Base-by-base conservation (phyloP, 148 eudicot species). In the Diospyros lotus region DNA sequence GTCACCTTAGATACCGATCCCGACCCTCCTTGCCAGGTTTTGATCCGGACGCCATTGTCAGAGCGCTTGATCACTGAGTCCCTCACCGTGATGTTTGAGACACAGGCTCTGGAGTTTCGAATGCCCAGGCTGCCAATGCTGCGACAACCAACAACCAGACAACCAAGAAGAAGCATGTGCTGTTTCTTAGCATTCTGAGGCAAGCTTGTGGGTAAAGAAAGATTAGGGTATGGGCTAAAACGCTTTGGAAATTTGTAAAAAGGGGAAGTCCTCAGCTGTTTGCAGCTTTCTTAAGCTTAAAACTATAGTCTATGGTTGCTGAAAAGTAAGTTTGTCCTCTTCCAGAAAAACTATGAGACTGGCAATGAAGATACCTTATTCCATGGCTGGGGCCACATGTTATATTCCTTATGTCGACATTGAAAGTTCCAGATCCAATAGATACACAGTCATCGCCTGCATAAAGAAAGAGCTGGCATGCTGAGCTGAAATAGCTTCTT, bases 11-110 rank as follows among this genome's bases (percentile, higher is more conserved):
- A 89, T 4, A 95, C 98, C 1, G 90, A 73, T 63, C 98, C 98
- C 0, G 79, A 92, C n/a, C 98, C 98, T 1, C 98, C 97, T 81
- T 95, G 98, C 97, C 94, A 95, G 45, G 98, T 95, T 73, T 95
- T 95, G 85, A 92, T 90, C 13, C 98, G 86, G 6, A 95, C 86
- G 0, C 98, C 98, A 6, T 95, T 95, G 85, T 84, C 92, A 0
- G 98, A 95, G 58, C 88, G 84, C 68, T 77, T 88, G 78, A 95
- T 92, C 1, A 78, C 48, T 2, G 96, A 90, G 81, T 92, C 86
- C 40, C 76, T 69, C 14, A 95, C 97, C 2, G 90, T 83, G 46
- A 95, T 86, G 78, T 92, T 95, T 52, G 88, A 83, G 1, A 95
- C 98, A 38, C 97, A 95, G 9, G 98, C 98, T 74, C 80, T 76